Base-by-base conservation (phyloP, 495 filamentous ascomycete species). In the Trichocladium uniseriatum region DNA sequence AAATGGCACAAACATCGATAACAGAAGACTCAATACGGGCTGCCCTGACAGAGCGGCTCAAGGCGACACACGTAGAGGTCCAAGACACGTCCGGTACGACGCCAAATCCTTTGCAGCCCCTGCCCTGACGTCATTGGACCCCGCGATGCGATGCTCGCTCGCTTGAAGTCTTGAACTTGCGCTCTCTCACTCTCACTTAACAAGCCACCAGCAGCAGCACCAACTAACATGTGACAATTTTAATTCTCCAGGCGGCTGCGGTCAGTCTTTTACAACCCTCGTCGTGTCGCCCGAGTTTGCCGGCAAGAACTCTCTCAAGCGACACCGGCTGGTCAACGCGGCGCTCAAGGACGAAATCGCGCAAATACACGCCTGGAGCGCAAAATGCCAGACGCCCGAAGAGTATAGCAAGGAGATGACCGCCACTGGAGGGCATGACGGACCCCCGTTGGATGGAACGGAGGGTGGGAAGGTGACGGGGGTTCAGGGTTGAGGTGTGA, bases 311-410 rank as follows among this genome's bases (percentile, higher is more conserved):
- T 84, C 86, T 44, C 80, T 98, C 15, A 87, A 87, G 47, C 79
- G 90, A 14, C 87, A 96, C 70, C 81, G 92, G 18, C 73, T 94
- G 43, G 92, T 95, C 40, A 97, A 98, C 68, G 76, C 78, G 2
- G 82, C 80, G 6, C 68, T 98, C 60, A 92, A 91, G 71, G 78
- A 78, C n/a, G 92, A 98, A 72, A 92, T 98, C 65, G 86, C 87
- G 5, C 79, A 81, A 38, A 95, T 98, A 48, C 92, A 98, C 74
- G 92, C 92, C n/a, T 98, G 92, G 92, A 91, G 87, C 49, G 87
- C 92, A 20, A 95, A 90, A 69, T 97, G 94, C 67, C 87, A 84
- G 72, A 97, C 92, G 14, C 88, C 89, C 1, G 91, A 90, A 65
- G 88, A 98, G 71, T 96, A 86, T 82, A 80, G 84, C 71, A 82